Evolutionary conservation across 352 stramenopile genomes (phyloP).

Genomic region (Phytophthora macrochlamydospora): DNA sequence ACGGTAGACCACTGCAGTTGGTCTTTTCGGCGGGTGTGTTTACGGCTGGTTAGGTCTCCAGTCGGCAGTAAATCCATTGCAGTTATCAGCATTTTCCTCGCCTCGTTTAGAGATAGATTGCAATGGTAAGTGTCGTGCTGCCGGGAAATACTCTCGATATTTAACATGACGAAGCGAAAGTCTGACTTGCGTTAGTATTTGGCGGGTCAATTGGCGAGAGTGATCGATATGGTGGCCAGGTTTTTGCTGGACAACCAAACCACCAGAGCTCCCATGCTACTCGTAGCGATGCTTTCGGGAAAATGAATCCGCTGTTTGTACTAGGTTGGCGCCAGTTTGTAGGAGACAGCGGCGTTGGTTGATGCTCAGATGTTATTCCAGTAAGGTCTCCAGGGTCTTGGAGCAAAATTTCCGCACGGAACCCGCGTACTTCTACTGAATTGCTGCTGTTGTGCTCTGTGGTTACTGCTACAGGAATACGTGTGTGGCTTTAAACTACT

Average conservation of each 20-base stretch:
- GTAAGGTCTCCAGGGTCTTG: too few species aligned
- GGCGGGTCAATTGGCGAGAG: background rate
- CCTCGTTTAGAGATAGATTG: background rate
- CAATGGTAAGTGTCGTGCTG: background rate
- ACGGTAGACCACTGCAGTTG: constrained; percentile 1
- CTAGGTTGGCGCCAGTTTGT: too few species aligned
- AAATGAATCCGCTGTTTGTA: background rate
- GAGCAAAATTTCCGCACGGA: too few species aligned
- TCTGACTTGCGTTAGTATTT: background rate
- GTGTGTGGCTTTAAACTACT: too few species aligned
- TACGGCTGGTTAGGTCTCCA: background rate
- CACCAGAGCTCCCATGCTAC: background rate
- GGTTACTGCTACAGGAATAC: too few species aligned
- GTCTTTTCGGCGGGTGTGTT: background rate
- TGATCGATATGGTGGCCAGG: background rate
- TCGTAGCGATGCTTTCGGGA: background rate
- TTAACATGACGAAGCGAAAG: background rate
- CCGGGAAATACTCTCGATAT: background rate
- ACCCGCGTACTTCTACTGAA: too few species aligned
- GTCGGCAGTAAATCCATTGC: background rate
- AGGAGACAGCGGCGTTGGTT: too few species aligned
- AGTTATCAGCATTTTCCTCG: background rate
- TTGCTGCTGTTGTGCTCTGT: too few species aligned
- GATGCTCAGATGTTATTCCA: too few species aligned
- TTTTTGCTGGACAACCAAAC: background rate